Evolutionary conservation across 1,139 yeast genomes (phyloP), one percentile per base, ranked within the genome.

Genomic region (Maudiozyma humilis): DNA sequence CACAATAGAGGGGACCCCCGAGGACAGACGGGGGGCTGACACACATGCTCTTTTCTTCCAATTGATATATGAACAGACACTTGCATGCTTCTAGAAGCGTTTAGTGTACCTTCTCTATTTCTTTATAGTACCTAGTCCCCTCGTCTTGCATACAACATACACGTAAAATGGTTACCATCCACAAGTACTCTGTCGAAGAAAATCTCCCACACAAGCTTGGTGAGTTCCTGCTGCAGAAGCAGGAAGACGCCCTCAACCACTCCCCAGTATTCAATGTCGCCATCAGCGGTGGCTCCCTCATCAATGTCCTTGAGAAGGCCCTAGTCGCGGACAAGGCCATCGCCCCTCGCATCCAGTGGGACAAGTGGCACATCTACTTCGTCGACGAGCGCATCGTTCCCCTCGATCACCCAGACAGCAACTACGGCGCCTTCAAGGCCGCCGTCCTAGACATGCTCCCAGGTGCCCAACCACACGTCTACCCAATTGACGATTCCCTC

Each of bases 301-400:
- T 89, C 23, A 81, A 82, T 55, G 86, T 79, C 3, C 72, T 89
- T 60, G 77, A 80, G 51, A 70, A 71, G 44, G 91, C 89, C 2
- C 72, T 89, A 50, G 72, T 86, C 45, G 79, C 77, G 49, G 74
- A 84, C 57, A 44, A 63, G 27, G 68, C 64, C n/a, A 61, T 73
- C 38, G 68, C 71, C 7, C 48, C 66, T 1, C 66, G 72, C 45
- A 76, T 89, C 41, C 79, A 80, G 54, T 91, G 97, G 96, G 76
- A 75, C 45, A 79, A 80, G 59, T 93, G 98, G 98, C 93, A 86
- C 57, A 77, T 93, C 44, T 93, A 82, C 67, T 91, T 93, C 69
- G 95, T 96, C 37, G 98, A 93, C 65, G 99, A 93, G 70, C 78
- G 98, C 63, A 70, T 91, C 50, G 98, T 93, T 40, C 93, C 96